Conservation (phyloP, 768 basidiomycete genomes). For the Macrolepiota albuminosa region DNA sequence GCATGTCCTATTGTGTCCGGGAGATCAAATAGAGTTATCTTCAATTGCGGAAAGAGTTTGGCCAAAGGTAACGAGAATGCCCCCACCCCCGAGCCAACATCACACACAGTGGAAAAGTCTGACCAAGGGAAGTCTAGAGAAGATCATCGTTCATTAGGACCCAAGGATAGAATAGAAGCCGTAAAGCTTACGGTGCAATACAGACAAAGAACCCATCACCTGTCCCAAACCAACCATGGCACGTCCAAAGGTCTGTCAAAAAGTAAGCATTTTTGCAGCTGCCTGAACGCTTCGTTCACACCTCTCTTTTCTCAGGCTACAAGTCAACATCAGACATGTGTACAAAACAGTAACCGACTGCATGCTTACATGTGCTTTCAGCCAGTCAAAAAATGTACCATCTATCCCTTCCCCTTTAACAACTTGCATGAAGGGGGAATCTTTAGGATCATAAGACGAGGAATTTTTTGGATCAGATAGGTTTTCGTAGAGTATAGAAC, state of each 20-base stretch:
- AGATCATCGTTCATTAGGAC: background rate
- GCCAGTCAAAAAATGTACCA: constrained; percentile 7
- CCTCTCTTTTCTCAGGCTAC: constrained; percentile 4
- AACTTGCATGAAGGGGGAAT: constrained; percentile 16
- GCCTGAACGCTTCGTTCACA: background rate
- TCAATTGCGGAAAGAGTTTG: constrained; percentile 28
- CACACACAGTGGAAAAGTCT: constrained; percentile 27
- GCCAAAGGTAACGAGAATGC: constrained; percentile 29
- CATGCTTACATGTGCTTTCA: constrained; percentile 1
- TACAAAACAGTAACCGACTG: background rate
- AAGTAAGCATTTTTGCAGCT: background rate
- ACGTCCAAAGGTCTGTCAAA: constrained; percentile 20
- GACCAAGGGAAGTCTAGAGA: constrained; percentile 7
- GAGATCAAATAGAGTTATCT: constrained; percentile 32
- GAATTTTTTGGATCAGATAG: constrained; percentile 14
- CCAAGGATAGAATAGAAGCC: background rate
- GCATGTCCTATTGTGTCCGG: constrained; percentile 27
- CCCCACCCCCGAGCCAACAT: constrained; percentile 37
- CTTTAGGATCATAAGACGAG: constrained; percentile 8
- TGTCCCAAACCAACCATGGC: constrained; percentile 31
- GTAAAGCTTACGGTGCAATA: no score
- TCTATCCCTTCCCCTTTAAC: constrained; percentile 3
- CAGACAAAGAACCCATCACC: constrained; percentile 25
- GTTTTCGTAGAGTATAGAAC: constrained; percentile 7
- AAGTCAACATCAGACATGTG: background rate